A percentile compares a stretch with the other conserved stretches of the same genome.
Evolutionary conservation across 805 yeast species (phyloP).

Genomic region (Barnettozyma populi): DNA sequence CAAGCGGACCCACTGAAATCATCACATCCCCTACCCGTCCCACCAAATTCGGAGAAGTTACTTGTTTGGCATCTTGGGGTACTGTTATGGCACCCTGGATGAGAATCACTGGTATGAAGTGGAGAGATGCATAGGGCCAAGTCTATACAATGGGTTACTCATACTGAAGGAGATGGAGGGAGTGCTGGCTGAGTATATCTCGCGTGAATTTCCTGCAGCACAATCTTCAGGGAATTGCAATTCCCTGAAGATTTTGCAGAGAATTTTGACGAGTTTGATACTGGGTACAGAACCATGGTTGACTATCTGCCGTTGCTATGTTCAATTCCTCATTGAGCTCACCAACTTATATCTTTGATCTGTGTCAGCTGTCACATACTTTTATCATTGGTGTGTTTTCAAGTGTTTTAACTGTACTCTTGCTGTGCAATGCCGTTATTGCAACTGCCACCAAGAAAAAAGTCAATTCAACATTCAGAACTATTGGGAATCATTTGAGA

Average conservation of each 20-base stretch:
- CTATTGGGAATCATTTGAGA: neutral
- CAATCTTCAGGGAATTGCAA: too few relatives aligned
- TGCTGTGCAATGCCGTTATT: conserved; percentile 5
- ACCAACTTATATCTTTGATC: conserved; percentile 3
- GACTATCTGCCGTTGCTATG: conserved; percentile 2
- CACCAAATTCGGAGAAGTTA: conserved; percentile 3
- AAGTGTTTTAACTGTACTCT: conserved; percentile 3
- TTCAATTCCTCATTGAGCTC: conserved; percentile 1
- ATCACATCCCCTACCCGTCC: neutral
- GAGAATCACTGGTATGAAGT: neutral
- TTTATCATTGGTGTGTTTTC: conserved; percentile 5
- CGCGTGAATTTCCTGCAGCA: conserved; percentile 3
- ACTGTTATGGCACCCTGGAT: conserved; percentile 6
- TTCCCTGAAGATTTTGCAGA: conserved; percentile 1
- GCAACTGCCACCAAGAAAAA: neutral
- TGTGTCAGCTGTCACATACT: conserved; percentile 1
- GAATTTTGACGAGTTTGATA: neutral
- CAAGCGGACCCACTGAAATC: neutral
- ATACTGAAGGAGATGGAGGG: neutral
- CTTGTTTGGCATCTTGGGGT: conserved; percentile 6
- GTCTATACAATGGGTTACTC: conserved; percentile 6
- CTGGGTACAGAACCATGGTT: conserved; percentile 2
- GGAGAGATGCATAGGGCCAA: neutral
- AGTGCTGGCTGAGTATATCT: neutral
- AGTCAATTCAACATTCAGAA: neutral